Conservation (phyloP, 768 basidiomycete species). For the Lepiota venenata region DNA sequence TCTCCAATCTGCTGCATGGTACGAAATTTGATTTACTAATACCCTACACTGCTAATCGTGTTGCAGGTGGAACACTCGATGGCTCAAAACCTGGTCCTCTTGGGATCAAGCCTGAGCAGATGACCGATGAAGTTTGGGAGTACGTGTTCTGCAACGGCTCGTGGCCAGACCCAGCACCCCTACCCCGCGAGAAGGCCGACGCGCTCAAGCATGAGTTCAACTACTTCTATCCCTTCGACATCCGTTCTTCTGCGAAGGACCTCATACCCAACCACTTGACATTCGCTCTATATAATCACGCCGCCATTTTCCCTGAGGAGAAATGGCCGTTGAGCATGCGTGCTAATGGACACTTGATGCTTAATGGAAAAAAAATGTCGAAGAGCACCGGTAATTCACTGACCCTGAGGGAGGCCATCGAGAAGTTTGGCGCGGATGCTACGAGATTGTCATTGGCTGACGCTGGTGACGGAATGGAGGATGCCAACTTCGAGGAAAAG, state of each 20-base stretch:
- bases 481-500: constrained; percentile 99
- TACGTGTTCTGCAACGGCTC: constrained; percentile 82
- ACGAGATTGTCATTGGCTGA: constrained; percentile 91
- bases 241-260: constrained; percentile 97
- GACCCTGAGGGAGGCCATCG: constrained; percentile 83
- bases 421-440: constrained; percentile 97
- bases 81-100: constrained; percentile 79
- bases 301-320: constrained; percentile 88
- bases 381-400: constrained; percentile 96
- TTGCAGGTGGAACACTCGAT: constrained; percentile 64
- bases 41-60: neutral
- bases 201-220: constrained; percentile 86
- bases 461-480: constrained; percentile 95
- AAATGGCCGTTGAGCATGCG: constrained; percentile 93
- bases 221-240: constrained; percentile 98
- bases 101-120: constrained; percentile 82
- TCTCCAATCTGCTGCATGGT: constrained; percentile 90
- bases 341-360: constrained; percentile 92
- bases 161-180: constrained; percentile 63
- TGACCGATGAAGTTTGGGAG: constrained; percentile 99
- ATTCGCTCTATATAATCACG: constrained; percentile 92
- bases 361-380: constrained; percentile 99
- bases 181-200: constrained; percentile 77
- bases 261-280: constrained; percentile 94
- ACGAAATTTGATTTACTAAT: constrained; percentile 18